Evolutionary conservation across 2,329 filamentous ascomycete species (phyloP).

Genomic region (Colletotrichum sublineola): DNA sequence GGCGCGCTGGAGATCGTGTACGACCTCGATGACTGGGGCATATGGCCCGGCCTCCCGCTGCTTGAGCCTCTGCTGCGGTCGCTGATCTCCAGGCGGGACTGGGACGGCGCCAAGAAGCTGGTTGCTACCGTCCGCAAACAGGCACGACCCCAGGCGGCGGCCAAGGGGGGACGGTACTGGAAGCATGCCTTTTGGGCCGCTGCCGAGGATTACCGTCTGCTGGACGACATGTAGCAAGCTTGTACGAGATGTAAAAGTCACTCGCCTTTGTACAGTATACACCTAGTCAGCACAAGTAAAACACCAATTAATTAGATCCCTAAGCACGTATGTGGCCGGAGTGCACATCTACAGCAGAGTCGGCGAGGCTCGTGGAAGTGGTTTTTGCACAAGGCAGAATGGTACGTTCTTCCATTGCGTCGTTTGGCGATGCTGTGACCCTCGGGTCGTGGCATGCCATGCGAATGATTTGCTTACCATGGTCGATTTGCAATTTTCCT

Average conservation of each 20-base stretch:
- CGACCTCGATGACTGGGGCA: constrained; percentile 54
- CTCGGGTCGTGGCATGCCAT: neutral
- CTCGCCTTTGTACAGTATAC: neutral
- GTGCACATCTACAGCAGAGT: neutral
- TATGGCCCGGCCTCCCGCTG: constrained; percentile 42
- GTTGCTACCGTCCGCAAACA: constrained; percentile 48
- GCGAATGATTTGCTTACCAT: neutral
- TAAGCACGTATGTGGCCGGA: neutral
- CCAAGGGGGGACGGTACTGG: constrained; percentile 54
- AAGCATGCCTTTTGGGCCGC: constrained; percentile 65
- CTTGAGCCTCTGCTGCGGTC: constrained; percentile 41
- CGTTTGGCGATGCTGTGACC: neutral
- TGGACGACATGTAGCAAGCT: constrained; percentile 44
- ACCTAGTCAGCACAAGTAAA: constrained; percentile 4
- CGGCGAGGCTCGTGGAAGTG: neutral
- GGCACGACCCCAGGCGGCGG: constrained; percentile 29
- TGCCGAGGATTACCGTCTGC: constrained; percentile 56
- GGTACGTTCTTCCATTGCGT: neutral
- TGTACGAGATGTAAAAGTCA: neutral
- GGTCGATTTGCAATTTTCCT: neutral
- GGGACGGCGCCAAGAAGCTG: constrained; percentile 50
- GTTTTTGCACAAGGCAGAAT: neutral
- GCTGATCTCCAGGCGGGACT: constrained; percentile 37
- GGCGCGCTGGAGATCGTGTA: constrained; percentile 57
- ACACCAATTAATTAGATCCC: neutral